A percentile compares a stretch with the other conserved stretches of the same genome.
Conservation (phyloP, 352 stramenopile species). For the Phytophthora cryptogea region DNA sequence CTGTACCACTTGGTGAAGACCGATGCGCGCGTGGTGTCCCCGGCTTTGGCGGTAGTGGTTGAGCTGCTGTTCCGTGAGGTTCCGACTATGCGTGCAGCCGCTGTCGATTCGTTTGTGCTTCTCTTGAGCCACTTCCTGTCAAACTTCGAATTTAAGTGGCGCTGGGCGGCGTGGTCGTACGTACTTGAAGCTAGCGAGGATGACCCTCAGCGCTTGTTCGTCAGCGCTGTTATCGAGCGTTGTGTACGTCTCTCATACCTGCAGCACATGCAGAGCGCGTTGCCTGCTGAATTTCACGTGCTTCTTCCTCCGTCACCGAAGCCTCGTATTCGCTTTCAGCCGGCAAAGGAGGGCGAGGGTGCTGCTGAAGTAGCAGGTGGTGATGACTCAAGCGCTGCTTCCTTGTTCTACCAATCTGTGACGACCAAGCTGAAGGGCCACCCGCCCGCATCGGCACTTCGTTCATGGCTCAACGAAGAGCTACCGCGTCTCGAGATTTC, state of each 20-base stretch:
- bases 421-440: conserved; percentile 75
- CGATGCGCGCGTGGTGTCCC: conserved; percentile 63
- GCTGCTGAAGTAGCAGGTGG: background rate
- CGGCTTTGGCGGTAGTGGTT: conserved; percentile 79
- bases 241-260: conserved; percentile 86
- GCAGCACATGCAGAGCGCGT: conserved; percentile 80
- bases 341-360: conserved; percentile 26
- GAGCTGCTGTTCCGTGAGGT: conserved; percentile 87
- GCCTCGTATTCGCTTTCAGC: conserved; percentile 67
- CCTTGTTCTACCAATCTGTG: conserved; percentile 62
- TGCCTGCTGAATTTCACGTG: conserved; percentile 78
- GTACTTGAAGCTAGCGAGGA: conserved; percentile 81
- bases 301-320: conserved; percentile 75
- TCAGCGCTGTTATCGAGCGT: conserved; percentile 83
- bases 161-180: conserved; percentile 76
- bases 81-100: conserved; percentile 65
- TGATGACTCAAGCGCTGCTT: conserved; percentile 24
- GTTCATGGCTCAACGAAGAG: conserved; percentile 68
- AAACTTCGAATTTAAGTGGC: conserved; percentile 91
- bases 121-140: conserved; percentile 87
- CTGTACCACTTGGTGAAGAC: conserved; percentile 82
- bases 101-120: conserved; percentile 69
- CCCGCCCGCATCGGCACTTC: conserved; percentile 50
- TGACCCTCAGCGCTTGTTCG: conserved; percentile 82
- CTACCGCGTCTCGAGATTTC: conserved; percentile 47